Percentiles rank a stretch among this genome's conserved stretches.
phyloP scores from a whole-genome alignment of 208 protist species.

The Porcisia deanei region DNA sequence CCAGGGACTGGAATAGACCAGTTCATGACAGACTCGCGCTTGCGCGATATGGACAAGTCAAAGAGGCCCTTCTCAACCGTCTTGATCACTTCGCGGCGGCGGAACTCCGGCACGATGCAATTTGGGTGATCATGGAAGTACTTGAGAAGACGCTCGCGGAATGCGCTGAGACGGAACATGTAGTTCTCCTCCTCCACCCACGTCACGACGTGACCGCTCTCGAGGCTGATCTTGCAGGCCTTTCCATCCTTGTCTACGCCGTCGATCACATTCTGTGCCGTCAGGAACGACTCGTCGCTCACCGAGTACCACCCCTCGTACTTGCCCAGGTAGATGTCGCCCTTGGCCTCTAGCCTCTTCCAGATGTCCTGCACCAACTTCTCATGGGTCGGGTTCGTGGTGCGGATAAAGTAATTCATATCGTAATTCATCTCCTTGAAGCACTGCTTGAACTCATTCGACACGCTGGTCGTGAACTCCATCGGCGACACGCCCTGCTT shows the following conservation, averaged over 20 bases:
- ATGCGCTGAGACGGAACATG: constrained; percentile 96
- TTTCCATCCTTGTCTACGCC: constrained; percentile 90
- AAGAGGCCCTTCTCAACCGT: constrained; percentile 84
- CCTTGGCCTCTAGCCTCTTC: constrained; percentile 85
- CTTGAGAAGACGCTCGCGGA: constrained; percentile 83
- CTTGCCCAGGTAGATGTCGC: constrained; percentile 97
- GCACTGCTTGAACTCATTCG: constrained; percentile 89
- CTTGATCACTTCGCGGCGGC: constrained; percentile 92
- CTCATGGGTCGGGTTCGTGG: constrained; percentile 92
- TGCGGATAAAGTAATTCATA: constrained; percentile 97
- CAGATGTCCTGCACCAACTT: constrained; percentile 86
- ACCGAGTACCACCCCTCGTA: constrained; percentile 99
- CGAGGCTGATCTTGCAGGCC: constrained; percentile 91
- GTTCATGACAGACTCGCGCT: constrained; percentile 70
- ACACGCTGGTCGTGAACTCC: constrained; percentile 92
- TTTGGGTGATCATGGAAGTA: constrained; percentile 84
- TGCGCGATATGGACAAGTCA: constrained; percentile 98
- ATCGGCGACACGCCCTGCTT: constrained; percentile 71
- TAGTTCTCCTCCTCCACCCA: constrained; percentile 98
- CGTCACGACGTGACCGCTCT: constrained; percentile 92
- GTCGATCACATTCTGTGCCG: constrained; percentile 77
- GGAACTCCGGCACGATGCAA: constrained; percentile 92
- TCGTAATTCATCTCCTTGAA: constrained; percentile 90
- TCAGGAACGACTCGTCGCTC: constrained; percentile 97
- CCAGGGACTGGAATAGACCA: constrained; percentile 98